Conservation (phyloP, 2,329 filamentous ascomycete genomes). For the Aureobasidium sp. region DNA sequence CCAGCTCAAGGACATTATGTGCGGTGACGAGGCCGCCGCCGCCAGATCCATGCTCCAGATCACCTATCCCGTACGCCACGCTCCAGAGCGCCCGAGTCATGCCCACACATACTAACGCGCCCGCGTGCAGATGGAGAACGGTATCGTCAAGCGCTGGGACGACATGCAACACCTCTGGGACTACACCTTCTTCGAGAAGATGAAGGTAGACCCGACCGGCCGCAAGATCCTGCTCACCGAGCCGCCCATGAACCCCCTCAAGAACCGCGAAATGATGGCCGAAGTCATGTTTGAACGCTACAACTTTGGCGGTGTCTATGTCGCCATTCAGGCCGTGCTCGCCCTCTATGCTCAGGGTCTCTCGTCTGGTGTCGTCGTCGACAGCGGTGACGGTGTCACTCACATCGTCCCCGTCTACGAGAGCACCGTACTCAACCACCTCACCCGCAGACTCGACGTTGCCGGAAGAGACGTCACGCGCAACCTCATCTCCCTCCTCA, state of each 20-base stretch:
- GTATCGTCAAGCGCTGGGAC: conserved; percentile 98
- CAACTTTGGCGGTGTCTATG: conserved; percentile 92
- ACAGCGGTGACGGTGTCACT: conserved; percentile 96
- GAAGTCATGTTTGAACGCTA: conserved; percentile 99
- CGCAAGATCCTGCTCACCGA: conserved; percentile 97
- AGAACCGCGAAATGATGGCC: conserved; percentile 95
- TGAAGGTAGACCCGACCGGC: conserved; percentile 81
- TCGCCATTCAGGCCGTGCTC: conserved; percentile 94
- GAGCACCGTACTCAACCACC: conserved; percentile 93
- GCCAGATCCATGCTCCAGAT: conserved; percentile 97
- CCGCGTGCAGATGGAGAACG: conserved; percentile 79
- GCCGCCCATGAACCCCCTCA: conserved; percentile 94
- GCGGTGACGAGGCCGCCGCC: conserved; percentile 93
- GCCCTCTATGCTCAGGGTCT: conserved; percentile 92
- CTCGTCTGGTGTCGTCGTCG: conserved; percentile 84
- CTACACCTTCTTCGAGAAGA: conserved; percentile 96
- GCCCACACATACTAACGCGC: conserved; percentile 20
- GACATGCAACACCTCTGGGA: conserved; percentile 99
- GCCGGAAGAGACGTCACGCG: conserved; percentile 96
- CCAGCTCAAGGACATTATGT: conserved; percentile 97
- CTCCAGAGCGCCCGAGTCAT: no score
- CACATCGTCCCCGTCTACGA: conserved; percentile 99
- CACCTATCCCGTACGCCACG: conserved; percentile 76
- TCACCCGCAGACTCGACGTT: conserved; percentile 88
- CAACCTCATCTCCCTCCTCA: conserved; percentile 89